These are phyloP conservation scores for Hypsizygus marmoreus DNA, from an alignment of 768 basidiomycete genomes.

Conservation along the genomic window DNA sequence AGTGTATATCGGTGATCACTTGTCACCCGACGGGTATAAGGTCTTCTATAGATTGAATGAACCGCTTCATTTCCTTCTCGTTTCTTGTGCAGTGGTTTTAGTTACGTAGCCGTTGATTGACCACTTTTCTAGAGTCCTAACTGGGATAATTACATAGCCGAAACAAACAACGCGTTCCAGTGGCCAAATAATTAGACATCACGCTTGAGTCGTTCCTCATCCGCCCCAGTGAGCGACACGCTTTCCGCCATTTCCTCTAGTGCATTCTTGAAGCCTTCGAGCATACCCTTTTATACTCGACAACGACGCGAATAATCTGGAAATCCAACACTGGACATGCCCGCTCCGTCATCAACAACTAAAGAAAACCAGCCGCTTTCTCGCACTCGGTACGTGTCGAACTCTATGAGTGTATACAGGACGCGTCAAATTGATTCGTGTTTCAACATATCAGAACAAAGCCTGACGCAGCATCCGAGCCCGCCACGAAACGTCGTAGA, in stretches of 20 bases:
- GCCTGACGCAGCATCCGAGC: conserved; percentile 30
- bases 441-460: conserved; percentile 21
- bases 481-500: conserved; percentile 58
- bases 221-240: neutral
- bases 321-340: conserved; percentile 8
- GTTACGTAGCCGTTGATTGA: no score
- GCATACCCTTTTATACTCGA: no score
- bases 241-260: neutral
- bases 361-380: conserved; percentile 34
- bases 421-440: conserved; percentile 22
- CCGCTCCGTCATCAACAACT: conserved; percentile 10
- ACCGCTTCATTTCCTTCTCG: no score
- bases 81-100: no score
- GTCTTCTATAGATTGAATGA: no score
- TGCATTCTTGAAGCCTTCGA: neutral
- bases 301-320: neutral
- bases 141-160: no score
- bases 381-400: conserved; percentile 31
- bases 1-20: no score
- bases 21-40: no score
- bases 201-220: neutral
- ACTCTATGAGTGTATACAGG: neutral
- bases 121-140: no score
- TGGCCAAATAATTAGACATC: conserved; percentile 3
- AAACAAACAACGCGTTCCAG: conserved; percentile 19